These are phyloP conservation scores for carrot (Daucus carota) DNA, from an alignment of 129 eudicot species.

Conservation along the genomic window DH1_v3.0 NC_030382.2:44208501-44209000, in stretches of 20 bases:
- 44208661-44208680: not conserved
- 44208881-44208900: not conserved
- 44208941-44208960: no score
- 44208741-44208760: no score
- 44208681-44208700: not conserved
- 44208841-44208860: not conserved
- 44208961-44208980: no score
- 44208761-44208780: not conserved
- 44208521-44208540: not conserved
- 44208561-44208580: not conserved
- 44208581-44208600: not conserved
- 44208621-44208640: not conserved
- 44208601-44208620: not conserved
- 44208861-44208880: not conserved
- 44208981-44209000: not conserved
- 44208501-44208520: not conserved
- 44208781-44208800: not conserved
- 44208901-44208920: no score
- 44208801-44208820: not conserved
- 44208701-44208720: not conserved
- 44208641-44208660: not conserved
- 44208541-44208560: not conserved
- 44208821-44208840: not conserved
- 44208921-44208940: no score
- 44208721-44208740: no score